These are phyloP conservation scores for Coniophora puteana DNA, from an alignment of 1,284 basidiomycete genomes.

Conservation along the genomic window DNA sequence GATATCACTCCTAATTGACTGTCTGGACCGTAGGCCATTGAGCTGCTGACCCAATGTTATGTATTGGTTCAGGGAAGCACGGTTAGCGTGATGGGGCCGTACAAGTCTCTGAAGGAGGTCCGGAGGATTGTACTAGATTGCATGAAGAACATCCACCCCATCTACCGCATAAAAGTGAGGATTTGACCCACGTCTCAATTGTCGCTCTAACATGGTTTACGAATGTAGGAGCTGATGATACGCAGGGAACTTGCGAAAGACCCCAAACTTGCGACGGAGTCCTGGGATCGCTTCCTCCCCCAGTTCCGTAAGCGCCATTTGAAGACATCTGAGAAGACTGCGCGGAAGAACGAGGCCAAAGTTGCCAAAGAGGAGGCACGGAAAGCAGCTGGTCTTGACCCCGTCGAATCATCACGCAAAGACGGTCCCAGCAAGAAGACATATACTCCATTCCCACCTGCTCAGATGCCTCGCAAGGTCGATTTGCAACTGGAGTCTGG, in stretches of 20 bases:
- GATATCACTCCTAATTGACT: neutral
- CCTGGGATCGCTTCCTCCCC: slow-evolving; percentile 97
- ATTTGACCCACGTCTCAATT: slow-evolving; percentile 6
- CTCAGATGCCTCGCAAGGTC: slow-evolving; percentile 91
- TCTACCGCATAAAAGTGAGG: slow-evolving; percentile 94
- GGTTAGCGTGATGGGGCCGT: slow-evolving; percentile 96
- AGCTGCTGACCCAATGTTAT: slow-evolving; percentile 95
- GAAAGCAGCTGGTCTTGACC: slow-evolving; percentile 54
- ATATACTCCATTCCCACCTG: slow-evolving; percentile 99
- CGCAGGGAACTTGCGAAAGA: slow-evolving; percentile 97
- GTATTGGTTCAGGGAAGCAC: slow-evolving; percentile 98
- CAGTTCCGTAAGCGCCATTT: slow-evolving; percentile 93
- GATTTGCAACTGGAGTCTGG: slow-evolving; percentile 95
- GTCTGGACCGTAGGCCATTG: slow-evolving; percentile 84
- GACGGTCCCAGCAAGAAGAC: slow-evolving; percentile 80
- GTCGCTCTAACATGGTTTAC: slow-evolving; percentile 7
- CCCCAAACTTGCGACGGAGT: slow-evolving; percentile 90
- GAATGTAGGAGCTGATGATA: slow-evolving; percentile 99
- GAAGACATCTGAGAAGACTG: slow-evolving; percentile 89
- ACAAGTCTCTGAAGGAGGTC: slow-evolving; percentile 95
- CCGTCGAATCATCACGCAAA: slow-evolving; percentile 31
- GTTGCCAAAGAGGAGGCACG: slow-evolving; percentile 56
- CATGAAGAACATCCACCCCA: slow-evolving; percentile 99
- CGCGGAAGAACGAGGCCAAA: slow-evolving; percentile 73
- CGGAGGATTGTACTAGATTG: slow-evolving; percentile 94